Base-by-base conservation (phyloP, 257 asterid species). In the Nicotiana tabacum region DNA sequence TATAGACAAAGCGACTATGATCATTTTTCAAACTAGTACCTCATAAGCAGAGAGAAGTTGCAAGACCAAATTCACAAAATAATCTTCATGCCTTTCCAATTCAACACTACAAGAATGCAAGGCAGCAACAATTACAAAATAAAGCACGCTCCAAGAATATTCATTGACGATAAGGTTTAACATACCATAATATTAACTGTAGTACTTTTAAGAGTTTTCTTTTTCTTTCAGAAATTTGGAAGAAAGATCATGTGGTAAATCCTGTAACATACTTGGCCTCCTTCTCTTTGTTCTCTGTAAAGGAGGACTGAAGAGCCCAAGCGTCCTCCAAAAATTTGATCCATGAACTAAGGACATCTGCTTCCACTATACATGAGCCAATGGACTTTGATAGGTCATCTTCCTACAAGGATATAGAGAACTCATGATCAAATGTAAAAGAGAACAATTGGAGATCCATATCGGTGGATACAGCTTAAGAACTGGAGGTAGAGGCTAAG, bases 291-390 rank as follows among this genome's bases (percentile, higher is more conserved):
- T 84, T 85, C 92, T 92, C 95, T 77, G 91, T 84, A 88, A 90
- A 85, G 78, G 94, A 89, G 86, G 92, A 88, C 86, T 90, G 99
- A 88, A 96, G 97, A 70, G 91, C 89, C 99, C 99, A 94, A n/a
- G 99, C 90, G 87, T 96, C 98, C 83, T 96, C 98, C 94, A 92
- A 85, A 87, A 96, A 96, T 82, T 91, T 93, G 86, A 87, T 93
- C 98, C 98, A 96, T 16, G 97, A 89, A 81, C 90, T 85, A 79
- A 96, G 88, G 83, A 96, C 92, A 80, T 88, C 87, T 53, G 87
- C 95, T 89, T 96, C 99, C 76, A 90, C 90, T 84, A 74, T 90
- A 87, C 97, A 92, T 83, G 99, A 94, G 74, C 84, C 87, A 82
- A 92, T 80, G 76, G 98, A 90, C 87, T 82, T 93, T 57, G 87